Conservation (phyloP, 2,329 filamentous ascomycete species). For the Pseudogymnoascus verrucosus region DNA sequence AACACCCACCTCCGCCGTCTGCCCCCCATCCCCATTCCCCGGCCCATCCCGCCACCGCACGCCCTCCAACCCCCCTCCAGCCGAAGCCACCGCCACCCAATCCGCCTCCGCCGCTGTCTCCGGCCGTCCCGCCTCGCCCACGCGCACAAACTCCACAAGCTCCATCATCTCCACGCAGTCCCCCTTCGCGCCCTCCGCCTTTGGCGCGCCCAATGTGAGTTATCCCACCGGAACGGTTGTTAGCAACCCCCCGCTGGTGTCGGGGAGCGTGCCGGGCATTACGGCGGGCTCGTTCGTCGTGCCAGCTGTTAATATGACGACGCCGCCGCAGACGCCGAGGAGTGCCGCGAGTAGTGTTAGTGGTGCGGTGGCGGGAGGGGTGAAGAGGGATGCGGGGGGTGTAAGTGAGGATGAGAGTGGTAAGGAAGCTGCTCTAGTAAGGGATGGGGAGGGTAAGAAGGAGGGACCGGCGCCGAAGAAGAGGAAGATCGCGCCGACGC, state of each 20-base stretch:
- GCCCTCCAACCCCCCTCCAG: slow-evolving; percentile 48
- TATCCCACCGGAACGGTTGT: slow-evolving; percentile 44
- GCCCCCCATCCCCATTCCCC: slow-evolving; percentile 47
- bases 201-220: slow-evolving; percentile 29
- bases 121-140: slow-evolving; percentile 63
- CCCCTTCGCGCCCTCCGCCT: slow-evolving; percentile 24
- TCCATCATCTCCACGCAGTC: slow-evolving; percentile 61
- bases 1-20: slow-evolving; percentile 56
- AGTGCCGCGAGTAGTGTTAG: slow-evolving; percentile 49
- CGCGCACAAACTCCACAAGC: slow-evolving; percentile 77
- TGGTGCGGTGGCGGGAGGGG: slow-evolving; percentile 35
- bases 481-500: slow-evolving; percentile 62
- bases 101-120: slow-evolving; percentile 48
- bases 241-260: slow-evolving; percentile 71
- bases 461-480: slow-evolving; percentile 41
- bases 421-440: slow-evolving; percentile 25
- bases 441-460: slow-evolving; percentile 35
- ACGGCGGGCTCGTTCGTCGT: slow-evolving; percentile 41
- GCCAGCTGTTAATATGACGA: slow-evolving; percentile 65
- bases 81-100: slow-evolving; percentile 45
- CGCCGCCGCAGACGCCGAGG: slow-evolving; percentile 81
- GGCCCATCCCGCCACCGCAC: slow-evolving; percentile 44
- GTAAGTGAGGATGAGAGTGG: slow-evolving; percentile 45
- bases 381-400: slow-evolving; percentile 45
- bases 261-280: slow-evolving; percentile 69